Conservation (phyloP, 1,284 basidiomycete genomes). For the Pyrrhoderma noxium region DNA sequence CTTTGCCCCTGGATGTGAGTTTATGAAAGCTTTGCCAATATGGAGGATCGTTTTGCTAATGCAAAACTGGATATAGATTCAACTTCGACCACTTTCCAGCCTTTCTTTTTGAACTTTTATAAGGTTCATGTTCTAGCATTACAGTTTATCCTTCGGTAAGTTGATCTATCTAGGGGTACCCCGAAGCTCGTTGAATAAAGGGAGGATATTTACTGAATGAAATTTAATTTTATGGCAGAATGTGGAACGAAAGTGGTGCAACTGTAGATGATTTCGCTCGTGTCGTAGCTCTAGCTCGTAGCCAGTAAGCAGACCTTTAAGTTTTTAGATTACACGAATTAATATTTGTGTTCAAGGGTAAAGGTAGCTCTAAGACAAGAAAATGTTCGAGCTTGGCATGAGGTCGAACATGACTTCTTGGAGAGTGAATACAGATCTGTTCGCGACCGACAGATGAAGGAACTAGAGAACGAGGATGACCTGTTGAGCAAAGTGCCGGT, state of each 20-base stretch:
- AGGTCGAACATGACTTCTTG: conserved; percentile 80
- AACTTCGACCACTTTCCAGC: conserved; percentile 78
- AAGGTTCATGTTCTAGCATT: conserved; percentile 79
- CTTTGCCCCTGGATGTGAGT: conserved; percentile 69
- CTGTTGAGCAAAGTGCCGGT: conserved; percentile 79
- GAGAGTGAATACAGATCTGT: conserved; percentile 83
- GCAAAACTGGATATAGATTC: conserved; percentile 48
- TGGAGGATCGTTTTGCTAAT: background rate
- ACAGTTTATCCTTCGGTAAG: conserved; percentile 73
- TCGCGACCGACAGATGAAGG: conserved; percentile 89
- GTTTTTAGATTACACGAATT: background rate
- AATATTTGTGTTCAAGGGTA: conserved; percentile 39
- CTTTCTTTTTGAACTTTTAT: conserved; percentile 84
- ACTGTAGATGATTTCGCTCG: conserved; percentile 74
- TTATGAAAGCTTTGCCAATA: conserved; percentile 2
- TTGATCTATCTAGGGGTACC: no score
- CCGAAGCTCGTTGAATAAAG: background rate
- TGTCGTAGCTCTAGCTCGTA: conserved; percentile 75
- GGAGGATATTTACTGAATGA: background rate
- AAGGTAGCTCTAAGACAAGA: conserved; percentile 75
- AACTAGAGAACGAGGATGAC: conserved; percentile 89
- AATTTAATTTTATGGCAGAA: conserved; percentile 29
- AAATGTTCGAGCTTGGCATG: conserved; percentile 74
- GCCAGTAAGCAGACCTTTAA: conserved; percentile 56
- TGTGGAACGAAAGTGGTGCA: conserved; percentile 93